Base-by-base conservation (phyloP, 73 alveolate species). In the Paramecium caudatum region DNA sequence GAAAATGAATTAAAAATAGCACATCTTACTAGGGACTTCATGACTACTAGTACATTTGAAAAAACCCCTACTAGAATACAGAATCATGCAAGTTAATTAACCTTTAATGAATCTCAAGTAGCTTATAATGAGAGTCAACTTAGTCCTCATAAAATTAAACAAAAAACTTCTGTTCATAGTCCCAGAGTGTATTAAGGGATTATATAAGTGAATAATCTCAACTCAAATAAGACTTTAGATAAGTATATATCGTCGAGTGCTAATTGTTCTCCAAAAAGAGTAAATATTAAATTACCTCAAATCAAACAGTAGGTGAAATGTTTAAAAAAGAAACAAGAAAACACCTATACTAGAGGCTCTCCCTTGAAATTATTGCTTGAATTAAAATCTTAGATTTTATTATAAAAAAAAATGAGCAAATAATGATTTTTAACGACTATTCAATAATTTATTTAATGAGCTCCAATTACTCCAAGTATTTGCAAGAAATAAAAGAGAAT, bases 401-500 rank as follows among this genome's bases (percentile, higher is more conserved):
- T 55, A 55, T 55, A 55, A 55, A 55, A 55, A 55, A 55, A 55
- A 55, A 55, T 55, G 80, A 55, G 80, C 80, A 55, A 55, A 55
- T 55, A 55, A 55, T 55, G 80, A 55, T 55, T 55, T 55, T 55
- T 55, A 55, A 55, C 80, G 80, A 55, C 80, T 55, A 55, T 55
- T 55, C 30, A 55, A 55, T 55, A 55, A 55, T 27, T 55, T 55
- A 55, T 55, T 55, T 55, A 55, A 55, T 55, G 80, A 55, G 30
- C 30, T 37, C 80, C 41, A 55, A 55, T 43, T 55, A 55, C 80
- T 25, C 80, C 30, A 55, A 27, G 27, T 65, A 65, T 43, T 9
- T 65, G 19, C 49, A 65, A 65, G 83, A 65, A 65, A 65, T 65
- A 32, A 65, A 65, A 65, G 83, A 65, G 83, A 65, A 65, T 65